These are phyloP conservation scores for Mitragyna speciosa DNA, from an alignment of 257 asterid species.

Conservation along the genomic window DNA sequence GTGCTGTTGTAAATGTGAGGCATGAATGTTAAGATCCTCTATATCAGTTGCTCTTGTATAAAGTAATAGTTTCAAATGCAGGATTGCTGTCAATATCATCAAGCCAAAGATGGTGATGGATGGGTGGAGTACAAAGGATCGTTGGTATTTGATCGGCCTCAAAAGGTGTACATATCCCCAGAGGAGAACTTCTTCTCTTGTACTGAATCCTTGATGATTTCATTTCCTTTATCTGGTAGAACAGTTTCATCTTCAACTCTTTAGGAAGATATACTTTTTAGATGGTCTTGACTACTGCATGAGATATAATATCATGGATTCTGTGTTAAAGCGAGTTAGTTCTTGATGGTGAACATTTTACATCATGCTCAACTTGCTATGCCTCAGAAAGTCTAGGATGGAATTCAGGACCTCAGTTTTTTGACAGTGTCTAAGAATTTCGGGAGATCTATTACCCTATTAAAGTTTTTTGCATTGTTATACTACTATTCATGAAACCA, in stretches of 20 bases:
- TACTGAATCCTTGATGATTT: not conserved
- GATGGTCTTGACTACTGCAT: not conserved
- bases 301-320: not conserved
- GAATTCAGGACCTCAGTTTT: not conserved
- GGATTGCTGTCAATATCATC: slow-evolving; percentile 99
- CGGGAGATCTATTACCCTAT: not conserved
- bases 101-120: slow-evolving; percentile 99
- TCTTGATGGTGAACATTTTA: not conserved
- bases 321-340: not conserved
- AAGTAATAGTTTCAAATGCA: slow-evolving; percentile 30
- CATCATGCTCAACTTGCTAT: not conserved
- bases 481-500: no score
- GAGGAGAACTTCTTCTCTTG: not conserved
- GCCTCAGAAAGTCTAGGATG: not conserved
- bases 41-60: not conserved
- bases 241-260: not conserved
- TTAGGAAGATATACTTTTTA: not conserved
- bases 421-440: not conserved
- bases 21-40: not conserved
- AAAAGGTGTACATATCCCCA: slow-evolving; percentile 44
- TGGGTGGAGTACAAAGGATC: slow-evolving; percentile 98
- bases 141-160: slow-evolving; percentile 69
- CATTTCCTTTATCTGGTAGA: not conserved
- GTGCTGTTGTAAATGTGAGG: slow-evolving; percentile 14
- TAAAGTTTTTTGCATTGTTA: not conserved